phyloP scores from a whole-genome alignment of 1,284 basidiomycete genomes.

The Papiliotrema fonsecae region DNA sequence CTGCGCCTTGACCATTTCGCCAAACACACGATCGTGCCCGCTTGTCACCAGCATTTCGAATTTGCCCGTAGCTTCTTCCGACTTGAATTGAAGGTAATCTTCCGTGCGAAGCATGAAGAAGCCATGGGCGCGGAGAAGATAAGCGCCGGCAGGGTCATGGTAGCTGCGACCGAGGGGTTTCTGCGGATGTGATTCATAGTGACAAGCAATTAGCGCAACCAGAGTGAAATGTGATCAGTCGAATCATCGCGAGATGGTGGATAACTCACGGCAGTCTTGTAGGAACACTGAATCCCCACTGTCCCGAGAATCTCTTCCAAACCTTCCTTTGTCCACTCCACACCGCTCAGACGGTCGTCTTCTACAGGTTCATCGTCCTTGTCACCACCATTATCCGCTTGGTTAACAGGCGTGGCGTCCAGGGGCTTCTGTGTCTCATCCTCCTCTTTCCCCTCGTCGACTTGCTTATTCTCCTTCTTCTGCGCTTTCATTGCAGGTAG shows the following conservation, averaged over 20 bases:
- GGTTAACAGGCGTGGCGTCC: background rate
- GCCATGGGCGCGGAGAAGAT: constrained; percentile 60
- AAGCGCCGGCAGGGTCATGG: constrained; percentile 15
- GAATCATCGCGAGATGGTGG: background rate
- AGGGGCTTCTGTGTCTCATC: background rate
- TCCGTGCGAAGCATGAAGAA: constrained; percentile 61
- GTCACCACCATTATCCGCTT: background rate
- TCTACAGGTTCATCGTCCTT: background rate
- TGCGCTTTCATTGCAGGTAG: constrained; percentile 2
- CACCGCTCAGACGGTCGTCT: constrained; percentile 7
- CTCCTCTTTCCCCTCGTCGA: background rate
- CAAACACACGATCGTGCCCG: constrained; percentile 32
- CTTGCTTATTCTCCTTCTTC: constrained; percentile 5
- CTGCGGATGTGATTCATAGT: constrained; percentile 12
- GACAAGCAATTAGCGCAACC: too few relatives aligned
- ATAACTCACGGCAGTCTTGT: constrained; percentile 26
- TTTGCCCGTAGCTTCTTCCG: constrained; percentile 19
- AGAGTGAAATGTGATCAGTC: background rate
- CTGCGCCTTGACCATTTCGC: constrained; percentile 57
- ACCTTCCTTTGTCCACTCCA: constrained; percentile 33
- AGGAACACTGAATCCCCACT: constrained; percentile 32
- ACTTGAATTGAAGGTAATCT: constrained; percentile 21
- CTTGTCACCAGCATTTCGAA: constrained; percentile 29
- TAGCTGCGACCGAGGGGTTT: constrained; percentile 19
- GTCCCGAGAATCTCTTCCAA: constrained; percentile 30